A percentile compares a stretch with the other conserved stretches of the same genome.
phyloP scores from a whole-genome alignment of 495 filamentous ascomycete species.

The Haplographium delicatum region DNA sequence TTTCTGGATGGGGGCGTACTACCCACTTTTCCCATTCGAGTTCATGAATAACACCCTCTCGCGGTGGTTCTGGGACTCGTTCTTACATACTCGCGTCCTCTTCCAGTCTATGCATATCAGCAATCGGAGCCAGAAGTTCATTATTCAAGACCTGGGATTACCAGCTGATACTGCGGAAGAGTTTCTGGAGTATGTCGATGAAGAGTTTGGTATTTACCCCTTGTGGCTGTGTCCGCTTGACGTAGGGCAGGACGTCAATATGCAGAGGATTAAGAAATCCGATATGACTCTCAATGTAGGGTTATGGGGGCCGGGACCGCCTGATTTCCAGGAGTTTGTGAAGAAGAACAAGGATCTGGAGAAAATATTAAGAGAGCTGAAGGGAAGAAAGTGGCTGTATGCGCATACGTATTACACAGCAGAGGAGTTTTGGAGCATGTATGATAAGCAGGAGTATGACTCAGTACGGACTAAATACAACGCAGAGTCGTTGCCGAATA shows the following conservation, averaged over 20 bases:
- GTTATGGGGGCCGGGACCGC: constrained; percentile 47
- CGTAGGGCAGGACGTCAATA: constrained; percentile 31
- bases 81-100: constrained; percentile 59
- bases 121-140: constrained; percentile 43
- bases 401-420: constrained; percentile 53
- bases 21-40: constrained; percentile 48
- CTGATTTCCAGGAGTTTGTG: constrained; percentile 36
- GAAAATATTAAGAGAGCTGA: constrained; percentile 52
- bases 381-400: constrained; percentile 59
- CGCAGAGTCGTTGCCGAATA: constrained; percentile 44
- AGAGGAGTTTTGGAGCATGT: constrained; percentile 50
- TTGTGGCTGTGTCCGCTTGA: constrained; percentile 55
- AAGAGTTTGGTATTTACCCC: constrained; percentile 47
- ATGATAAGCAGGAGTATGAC: constrained; percentile 44
- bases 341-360: constrained; percentile 60
- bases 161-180: constrained; percentile 40
- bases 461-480: constrained; percentile 43
- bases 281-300: constrained; percentile 35
- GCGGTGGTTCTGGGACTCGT: constrained; percentile 54
- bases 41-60: constrained; percentile 49
- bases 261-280: constrained; percentile 23
- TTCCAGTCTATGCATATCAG: constrained; percentile 53
- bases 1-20: constrained; percentile 50
- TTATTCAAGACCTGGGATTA: constrained; percentile 54
- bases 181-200: constrained; percentile 46